Conservation (phyloP, 139 green algal species). For the Pleodorina starrii region DNA sequence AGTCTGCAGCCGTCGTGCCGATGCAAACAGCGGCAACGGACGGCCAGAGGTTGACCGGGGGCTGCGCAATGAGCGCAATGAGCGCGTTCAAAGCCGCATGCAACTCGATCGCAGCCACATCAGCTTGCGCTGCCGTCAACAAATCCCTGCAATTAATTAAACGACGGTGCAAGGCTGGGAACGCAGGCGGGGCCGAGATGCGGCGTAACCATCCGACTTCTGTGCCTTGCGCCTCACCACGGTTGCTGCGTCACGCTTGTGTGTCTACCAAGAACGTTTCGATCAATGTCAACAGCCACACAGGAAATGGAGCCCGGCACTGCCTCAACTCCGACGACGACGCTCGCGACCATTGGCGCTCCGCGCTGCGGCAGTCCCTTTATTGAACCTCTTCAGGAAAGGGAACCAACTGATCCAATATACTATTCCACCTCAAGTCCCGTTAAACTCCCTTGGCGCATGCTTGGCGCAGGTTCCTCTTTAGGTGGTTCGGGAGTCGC, state of each 20-base stretch:
- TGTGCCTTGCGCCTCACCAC: neutral
- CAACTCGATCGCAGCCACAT: neutral
- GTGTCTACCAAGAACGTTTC: neutral
- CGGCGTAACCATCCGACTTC: neutral
- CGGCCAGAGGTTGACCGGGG: neutral
- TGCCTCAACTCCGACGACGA: neutral
- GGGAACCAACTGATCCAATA: neutral
- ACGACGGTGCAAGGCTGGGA: no score
- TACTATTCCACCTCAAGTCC: neutral
- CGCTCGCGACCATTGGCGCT: neutral
- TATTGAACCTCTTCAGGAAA: neutral
- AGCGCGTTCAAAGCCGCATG: slow-evolving; percentile 6
- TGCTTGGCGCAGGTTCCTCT: neutral
- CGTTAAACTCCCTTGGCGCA: neutral
- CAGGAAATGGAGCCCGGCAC: neutral
- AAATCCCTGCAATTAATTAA: neutral
- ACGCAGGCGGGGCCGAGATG: no score
- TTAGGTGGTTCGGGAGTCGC: neutral
- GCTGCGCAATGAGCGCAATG: neutral
- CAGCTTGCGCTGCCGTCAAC: neutral
- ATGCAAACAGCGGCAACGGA: slow-evolving; percentile 6
- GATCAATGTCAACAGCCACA: neutral
- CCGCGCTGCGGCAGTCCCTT: slow-evolving; percentile 16
- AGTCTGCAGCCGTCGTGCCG: slow-evolving; percentile 21
- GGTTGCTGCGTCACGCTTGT: neutral